A percentile compares a stretch with the other conserved stretches of the same genome.
Evolutionary conservation across 202 grass and related monocot species (phyloP).

Genomic region (Schoenoplectus triqueter): DNA sequence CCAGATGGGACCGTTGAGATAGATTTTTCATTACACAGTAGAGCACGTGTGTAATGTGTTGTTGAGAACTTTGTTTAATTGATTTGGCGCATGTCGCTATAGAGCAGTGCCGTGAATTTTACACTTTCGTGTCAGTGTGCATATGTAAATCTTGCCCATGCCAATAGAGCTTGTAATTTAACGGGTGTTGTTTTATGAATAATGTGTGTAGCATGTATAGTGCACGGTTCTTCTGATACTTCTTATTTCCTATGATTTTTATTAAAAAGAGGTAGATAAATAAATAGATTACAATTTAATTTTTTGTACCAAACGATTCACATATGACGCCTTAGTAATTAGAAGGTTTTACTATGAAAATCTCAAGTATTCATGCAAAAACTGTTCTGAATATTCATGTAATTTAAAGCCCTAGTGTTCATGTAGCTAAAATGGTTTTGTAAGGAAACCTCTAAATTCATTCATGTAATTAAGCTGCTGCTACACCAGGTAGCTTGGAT

Average conservation of each 20-base stretch:
- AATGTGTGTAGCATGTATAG: neutral
- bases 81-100: constrained; percentile 11
- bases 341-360: neutral
- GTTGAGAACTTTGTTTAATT: constrained; percentile 14
- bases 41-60: neutral
- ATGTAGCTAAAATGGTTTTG: neutral
- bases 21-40: neutral
- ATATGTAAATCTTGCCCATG: neutral
- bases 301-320: too few relatives aligned
- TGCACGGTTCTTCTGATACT: neutral
- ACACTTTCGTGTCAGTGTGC: neutral
- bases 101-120: constrained; percentile 20
- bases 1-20: constrained; percentile 38
- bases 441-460: neutral
- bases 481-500: neutral
- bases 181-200: neutral
- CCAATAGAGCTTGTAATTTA: neutral
- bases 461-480: neutral
- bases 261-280: too few relatives aligned
- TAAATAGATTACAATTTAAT: too few relatives aligned
- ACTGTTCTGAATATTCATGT: neutral
- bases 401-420: neutral
- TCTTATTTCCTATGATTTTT: neutral
- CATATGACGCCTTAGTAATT: neutral
- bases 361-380: neutral